Conservation (phyloP, 1,139 yeast species). For the Suhomyces terraborum region DNA sequence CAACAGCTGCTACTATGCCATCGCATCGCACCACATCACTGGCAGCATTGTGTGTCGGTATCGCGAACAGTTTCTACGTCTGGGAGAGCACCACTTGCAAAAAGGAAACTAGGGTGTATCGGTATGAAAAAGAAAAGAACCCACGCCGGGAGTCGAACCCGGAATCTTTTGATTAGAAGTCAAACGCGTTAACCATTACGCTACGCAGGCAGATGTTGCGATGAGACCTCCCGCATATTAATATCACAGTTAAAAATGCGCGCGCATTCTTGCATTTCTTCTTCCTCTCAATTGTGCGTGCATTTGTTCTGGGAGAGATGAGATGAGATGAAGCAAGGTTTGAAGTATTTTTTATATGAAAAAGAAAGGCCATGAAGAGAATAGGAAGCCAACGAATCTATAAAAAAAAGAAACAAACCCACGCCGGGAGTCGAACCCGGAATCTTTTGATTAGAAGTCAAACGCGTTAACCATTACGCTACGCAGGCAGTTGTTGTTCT, state of each 20-base stretch:
- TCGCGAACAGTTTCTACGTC: no score
- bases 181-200: conserved; percentile 53
- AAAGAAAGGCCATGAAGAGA: not conserved
- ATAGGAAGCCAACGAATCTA: no score
- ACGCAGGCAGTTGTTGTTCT: conserved; percentile 1
- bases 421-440: conserved; percentile 7
- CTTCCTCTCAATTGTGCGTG: no score
- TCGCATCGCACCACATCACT: not conserved
- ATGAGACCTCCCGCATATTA: not conserved
- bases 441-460: conserved; percentile 6
- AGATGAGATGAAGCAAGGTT: not conserved
- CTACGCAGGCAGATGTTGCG: conserved; percentile 39
- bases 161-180: conserved; percentile 51
- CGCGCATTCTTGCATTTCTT: no score
- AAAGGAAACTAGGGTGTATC: no score
- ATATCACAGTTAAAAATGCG: not conserved
- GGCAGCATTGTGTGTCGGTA: no score
- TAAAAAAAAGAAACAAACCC: conserved; percentile 1
- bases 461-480: conserved; percentile 7
- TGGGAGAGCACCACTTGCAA: no score
- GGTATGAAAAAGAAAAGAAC: conserved; percentile 28
- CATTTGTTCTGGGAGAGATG: not conserved
- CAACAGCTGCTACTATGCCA: no score
- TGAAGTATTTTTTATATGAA: not conserved
- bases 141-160: conserved; percentile 54